These are phyloP conservation scores for Ceratocystis eucalypticola DNA, from an alignment of 2,329 filamentous ascomycete genomes.

Conservation along the genomic window DNA sequence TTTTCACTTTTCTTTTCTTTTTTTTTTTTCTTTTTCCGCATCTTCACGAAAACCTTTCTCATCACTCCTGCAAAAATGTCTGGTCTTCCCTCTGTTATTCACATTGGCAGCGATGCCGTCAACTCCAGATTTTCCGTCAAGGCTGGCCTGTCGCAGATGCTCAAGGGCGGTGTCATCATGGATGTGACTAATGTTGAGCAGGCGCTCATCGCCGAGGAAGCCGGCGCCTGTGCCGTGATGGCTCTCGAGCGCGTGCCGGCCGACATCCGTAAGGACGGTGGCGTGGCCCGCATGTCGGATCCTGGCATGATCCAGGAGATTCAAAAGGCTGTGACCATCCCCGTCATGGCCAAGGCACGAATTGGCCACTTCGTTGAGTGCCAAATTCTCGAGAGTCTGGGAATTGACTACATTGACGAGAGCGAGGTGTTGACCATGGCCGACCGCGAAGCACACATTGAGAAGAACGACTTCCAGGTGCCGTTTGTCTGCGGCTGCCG, in stretches of 20 bases:
- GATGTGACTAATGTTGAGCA: constrained; percentile 90
- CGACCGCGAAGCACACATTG: constrained; percentile 80
- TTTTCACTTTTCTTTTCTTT: background rate
- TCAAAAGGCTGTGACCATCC: constrained; percentile 86
- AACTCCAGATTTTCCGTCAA: constrained; percentile 67
- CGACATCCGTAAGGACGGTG: constrained; percentile 83
- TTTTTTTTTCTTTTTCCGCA: background rate
- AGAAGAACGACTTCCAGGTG: constrained; percentile 67
- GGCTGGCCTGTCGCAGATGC: constrained; percentile 89
- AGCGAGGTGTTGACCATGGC: constrained; percentile 94
- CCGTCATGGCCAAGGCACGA: constrained; percentile 96
- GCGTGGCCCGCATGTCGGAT: constrained; percentile 94
- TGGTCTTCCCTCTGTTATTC: constrained; percentile 13
- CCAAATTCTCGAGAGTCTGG: constrained; percentile 90
- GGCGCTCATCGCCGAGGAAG: constrained; percentile 93
- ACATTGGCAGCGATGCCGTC: constrained; percentile 19
- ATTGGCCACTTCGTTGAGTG: constrained; percentile 98
- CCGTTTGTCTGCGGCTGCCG: constrained; percentile 96
- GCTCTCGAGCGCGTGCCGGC: constrained; percentile 93
- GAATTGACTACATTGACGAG: constrained; percentile 96
- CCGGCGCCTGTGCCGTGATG: constrained; percentile 94
- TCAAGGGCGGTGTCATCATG: constrained; percentile 99
- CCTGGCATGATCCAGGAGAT: constrained; percentile 91
- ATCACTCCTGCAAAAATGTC: constrained; percentile 7
- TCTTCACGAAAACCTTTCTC: background rate